Percentiles rank a stretch among this genome's conserved stretches.
phyloP scores from a whole-genome alignment of 1,284 basidiomycete species.

The Mycosarcoma mackinlayi region DNA sequence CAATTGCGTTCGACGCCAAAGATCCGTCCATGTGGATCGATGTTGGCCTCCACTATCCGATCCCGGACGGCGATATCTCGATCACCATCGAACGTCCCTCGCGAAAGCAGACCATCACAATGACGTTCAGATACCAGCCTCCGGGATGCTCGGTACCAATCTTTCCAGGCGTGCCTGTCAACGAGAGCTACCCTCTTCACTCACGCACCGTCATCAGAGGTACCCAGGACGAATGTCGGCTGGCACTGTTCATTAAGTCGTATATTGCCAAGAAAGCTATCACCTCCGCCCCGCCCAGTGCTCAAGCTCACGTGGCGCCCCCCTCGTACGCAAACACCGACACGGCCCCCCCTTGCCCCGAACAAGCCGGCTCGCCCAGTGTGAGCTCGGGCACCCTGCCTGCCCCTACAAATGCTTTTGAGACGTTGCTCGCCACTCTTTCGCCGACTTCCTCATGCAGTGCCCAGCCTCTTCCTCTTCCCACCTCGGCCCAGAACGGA shows the following conservation, averaged over 20 bases:
- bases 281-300: no score
- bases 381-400: no score
- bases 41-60: not conserved
- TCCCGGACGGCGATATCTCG: constrained; percentile 8
- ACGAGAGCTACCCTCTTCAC: not conserved
- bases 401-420: no score
- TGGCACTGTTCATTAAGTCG: constrained; percentile 1
- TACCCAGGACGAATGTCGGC: constrained; percentile 9
- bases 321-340: no score
- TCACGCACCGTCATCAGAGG: not conserved
- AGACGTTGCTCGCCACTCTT: no score
- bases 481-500: not conserved
- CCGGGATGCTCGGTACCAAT: not conserved
- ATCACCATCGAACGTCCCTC: constrained; percentile 9
- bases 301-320: no score
- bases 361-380: no score
- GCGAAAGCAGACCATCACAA: not conserved
- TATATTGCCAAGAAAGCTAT: not conserved
- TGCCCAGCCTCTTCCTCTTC: no score
- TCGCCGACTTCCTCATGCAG: no score
- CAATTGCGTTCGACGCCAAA: not conserved
- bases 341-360: no score
- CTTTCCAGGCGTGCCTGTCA: constrained; percentile 9
- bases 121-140: constrained; percentile 1
- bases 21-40: constrained; percentile 14